Base-by-base conservation (phyloP, 768 basidiomycete genomes). In the Kwoniella pini region DNA sequence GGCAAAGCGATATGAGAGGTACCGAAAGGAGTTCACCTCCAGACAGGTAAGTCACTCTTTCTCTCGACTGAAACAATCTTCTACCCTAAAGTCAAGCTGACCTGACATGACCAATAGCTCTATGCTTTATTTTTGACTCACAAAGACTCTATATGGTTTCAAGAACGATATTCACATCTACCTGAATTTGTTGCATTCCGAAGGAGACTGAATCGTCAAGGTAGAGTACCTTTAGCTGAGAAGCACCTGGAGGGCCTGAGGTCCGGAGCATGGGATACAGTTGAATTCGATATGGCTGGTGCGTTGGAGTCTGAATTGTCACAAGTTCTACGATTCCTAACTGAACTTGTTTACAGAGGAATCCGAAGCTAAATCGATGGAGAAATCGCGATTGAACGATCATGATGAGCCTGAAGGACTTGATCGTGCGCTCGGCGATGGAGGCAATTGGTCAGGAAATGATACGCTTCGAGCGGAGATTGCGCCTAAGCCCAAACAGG, bases 71-170 rank as follows among this genome's bases (percentile, higher is more conserved):
- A n/a, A n/a, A n/a, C n/a, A n/a, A n/a, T n/a, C n/a, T n/a, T n/a
- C n/a, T n/a, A n/a, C n/a, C n/a, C n/a, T n/a, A n/a, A n/a, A n/a
- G n/a, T n/a, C n/a, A n/a, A n/a, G 31, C 52, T 54, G 19, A 54
- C 33, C 11, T 15, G 26, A 17, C 6, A 1, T 30, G 27, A 24
- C 0, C 12, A 11, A 46, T 84, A 97, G 93, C 86, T 95, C 74
- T 90, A 91, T 82, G 88, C 89, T 58, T 88, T 97, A 84, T 96
- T 91, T 83, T 89, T 96, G 31, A 89, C 91, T 80, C 94, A 97
- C 82, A 85, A 87, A 80, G 88, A 88, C 74, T 91, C 90, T n/a
- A 88, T 91, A 13, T 97, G 94, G 94, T 97, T 96, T 82, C 85
- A 86, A 57, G 94, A 97, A 83, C 90, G 91, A 79, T 97, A 97